Evolutionary conservation across 2,329 filamentous ascomycete genomes (phyloP).

Genomic region (Epicoccum sorghinum): DNA sequence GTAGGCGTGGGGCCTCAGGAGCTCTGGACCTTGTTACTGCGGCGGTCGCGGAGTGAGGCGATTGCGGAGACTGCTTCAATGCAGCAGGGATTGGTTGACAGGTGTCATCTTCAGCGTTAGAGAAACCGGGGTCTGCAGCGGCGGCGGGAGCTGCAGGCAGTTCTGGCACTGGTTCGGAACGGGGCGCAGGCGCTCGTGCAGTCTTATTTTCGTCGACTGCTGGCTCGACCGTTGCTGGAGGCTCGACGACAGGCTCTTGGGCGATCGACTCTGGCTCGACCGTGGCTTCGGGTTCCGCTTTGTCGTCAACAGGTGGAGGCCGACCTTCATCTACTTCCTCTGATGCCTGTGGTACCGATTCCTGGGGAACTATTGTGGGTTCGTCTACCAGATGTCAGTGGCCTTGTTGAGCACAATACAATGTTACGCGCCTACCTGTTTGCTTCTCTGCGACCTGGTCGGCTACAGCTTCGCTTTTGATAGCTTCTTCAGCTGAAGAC

Average conservation of each 20-base stretch:
- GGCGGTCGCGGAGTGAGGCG: constrained; percentile 29
- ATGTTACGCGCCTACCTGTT: neutral
- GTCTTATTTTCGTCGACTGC: constrained; percentile 10
- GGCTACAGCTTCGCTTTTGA: constrained; percentile 1
- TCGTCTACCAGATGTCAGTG: constrained; percentile 9
- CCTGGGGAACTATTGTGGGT: constrained; percentile 4
- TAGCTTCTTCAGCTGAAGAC: neutral
- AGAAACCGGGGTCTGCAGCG: constrained; percentile 13
- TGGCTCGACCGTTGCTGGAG: constrained; percentile 13
- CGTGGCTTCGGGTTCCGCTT: constrained; percentile 11
- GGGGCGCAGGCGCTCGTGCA: constrained; percentile 15
- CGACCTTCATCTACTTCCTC: neutral
- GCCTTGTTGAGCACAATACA: neutral
- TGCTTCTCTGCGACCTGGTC: constrained; percentile 5
- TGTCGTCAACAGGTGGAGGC: constrained; percentile 1
- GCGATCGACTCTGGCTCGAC: constrained; percentile 12
- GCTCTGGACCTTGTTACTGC: constrained; percentile 27
- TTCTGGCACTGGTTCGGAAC: constrained; percentile 19
- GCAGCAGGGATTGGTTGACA: constrained; percentile 24
- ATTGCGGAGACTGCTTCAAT: constrained; percentile 22
- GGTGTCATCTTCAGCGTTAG: constrained; percentile 17
- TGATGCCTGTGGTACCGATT: constrained; percentile 4
- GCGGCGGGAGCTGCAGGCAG: constrained; percentile 15
- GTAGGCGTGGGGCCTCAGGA: constrained; percentile 21
- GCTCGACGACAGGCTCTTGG: constrained; percentile 12